Conservation (phyloP, 495 filamentous ascomycete genomes). For the Sordaria brevicollis region DNA sequence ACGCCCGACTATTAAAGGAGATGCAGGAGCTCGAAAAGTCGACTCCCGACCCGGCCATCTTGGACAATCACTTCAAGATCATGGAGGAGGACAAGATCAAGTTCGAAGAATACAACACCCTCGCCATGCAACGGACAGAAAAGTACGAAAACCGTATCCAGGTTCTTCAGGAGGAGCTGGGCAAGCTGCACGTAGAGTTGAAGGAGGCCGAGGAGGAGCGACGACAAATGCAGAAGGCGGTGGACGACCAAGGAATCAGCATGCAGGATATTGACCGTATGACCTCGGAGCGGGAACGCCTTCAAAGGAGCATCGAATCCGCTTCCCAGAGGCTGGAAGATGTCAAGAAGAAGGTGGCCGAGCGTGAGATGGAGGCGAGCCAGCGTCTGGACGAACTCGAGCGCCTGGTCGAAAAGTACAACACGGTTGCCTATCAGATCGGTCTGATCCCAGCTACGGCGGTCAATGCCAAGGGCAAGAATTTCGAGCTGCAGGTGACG, state of each 20-base stretch:
- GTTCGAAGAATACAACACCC: constrained; percentile 82
- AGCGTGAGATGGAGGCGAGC: constrained; percentile 76
- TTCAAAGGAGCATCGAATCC: constrained; percentile 73
- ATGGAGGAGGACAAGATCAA: constrained; percentile 85
- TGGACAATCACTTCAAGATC: constrained; percentile 76
- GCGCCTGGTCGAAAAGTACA: constrained; percentile 75
- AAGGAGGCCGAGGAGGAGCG: constrained; percentile 72
- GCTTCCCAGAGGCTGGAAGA: constrained; percentile 68
- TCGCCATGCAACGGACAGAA: constrained; percentile 66
- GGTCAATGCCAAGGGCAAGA: constrained; percentile 68
- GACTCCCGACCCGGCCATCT: constrained; percentile 65
- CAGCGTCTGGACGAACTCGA: constrained; percentile 82
- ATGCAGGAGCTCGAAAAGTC: constrained; percentile 82
- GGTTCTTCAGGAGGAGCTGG: constrained; percentile 68
- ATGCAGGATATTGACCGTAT: constrained; percentile 98
- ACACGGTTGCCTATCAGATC: constrained; percentile 85
- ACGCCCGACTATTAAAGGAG: constrained; percentile 64
- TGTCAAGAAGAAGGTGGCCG: constrained; percentile 64
- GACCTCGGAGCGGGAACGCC: constrained; percentile 85
- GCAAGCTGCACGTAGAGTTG: constrained; percentile 66
- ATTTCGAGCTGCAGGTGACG: constrained; percentile 71
- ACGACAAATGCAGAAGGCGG: constrained; percentile 64
- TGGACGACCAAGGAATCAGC: constrained; percentile 87
- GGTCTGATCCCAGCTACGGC: constrained; percentile 79
- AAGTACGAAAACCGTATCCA: constrained; percentile 70